A percentile compares a stretch with the other conserved stretches of the same genome.
These are phyloP conservation scores for Artemisia annua DNA, from an alignment of 129 eudicot species.

Conservation along the genomic window DNA sequence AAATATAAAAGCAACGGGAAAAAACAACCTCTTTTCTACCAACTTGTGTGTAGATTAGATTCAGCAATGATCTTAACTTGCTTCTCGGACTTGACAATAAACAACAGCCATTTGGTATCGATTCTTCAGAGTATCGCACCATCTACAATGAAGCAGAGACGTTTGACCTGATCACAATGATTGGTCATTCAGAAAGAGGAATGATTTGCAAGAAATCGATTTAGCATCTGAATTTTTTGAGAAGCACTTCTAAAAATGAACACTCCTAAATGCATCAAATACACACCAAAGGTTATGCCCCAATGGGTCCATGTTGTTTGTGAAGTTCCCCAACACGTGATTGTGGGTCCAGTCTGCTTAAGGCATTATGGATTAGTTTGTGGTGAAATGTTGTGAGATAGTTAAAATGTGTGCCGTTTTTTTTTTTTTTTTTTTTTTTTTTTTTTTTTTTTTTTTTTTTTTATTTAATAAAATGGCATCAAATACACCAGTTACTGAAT, in stretches of 20 bases:
- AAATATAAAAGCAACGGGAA: neutral
- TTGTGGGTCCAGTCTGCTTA: too few relatives aligned
- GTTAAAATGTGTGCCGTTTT: too few relatives aligned
- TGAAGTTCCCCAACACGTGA: too few relatives aligned
- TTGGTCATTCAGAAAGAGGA: constrained; percentile 15
- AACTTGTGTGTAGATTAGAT: constrained; percentile 72
- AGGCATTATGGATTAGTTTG: too few relatives aligned
- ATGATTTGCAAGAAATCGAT: neutral
- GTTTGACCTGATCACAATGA: constrained; percentile 60
- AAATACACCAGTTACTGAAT: neutral
- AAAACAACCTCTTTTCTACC: constrained; percentile 83
- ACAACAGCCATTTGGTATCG: constrained; percentile 98
- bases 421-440: too few relatives aligned
- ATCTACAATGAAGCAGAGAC: constrained; percentile 78
- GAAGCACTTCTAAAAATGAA: neutral
- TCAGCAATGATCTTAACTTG: constrained; percentile 79
- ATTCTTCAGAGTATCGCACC: constrained; percentile 82
- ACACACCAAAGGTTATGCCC: too few relatives aligned
- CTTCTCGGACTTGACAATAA: constrained; percentile 94
- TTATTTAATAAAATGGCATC: too few relatives aligned
- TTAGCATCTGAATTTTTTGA: constrained; percentile 9
- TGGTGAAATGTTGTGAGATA: too few relatives aligned
- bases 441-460: too few relatives aligned
- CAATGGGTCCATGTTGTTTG: too few relatives aligned
- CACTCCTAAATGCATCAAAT: constrained; percentile 16